Percentiles rank a stretch among this genome's conserved stretches.
These are phyloP conservation scores for Gossypium thurberi DNA, from an alignment of 345 rosid genomes.

Conservation along the genomic window DNA sequence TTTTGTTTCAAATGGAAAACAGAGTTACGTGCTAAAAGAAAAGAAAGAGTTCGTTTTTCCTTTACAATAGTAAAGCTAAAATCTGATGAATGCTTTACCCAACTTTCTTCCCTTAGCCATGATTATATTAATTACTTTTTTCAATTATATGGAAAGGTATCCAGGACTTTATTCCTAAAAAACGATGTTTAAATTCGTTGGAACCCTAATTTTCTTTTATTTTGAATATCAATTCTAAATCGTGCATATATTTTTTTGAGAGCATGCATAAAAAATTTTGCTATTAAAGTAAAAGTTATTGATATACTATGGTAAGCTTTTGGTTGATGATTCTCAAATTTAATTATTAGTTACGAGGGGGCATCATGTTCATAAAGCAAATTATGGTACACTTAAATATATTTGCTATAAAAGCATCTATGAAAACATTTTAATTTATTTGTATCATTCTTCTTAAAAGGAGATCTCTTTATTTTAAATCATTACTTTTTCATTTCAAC, in stretches of 20 bases:
- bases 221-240: too few relatives aligned
- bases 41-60: neutral
- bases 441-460: neutral
- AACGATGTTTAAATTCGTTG: too few relatives aligned
- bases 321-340: neutral
- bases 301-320: neutral
- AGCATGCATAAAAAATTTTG: neutral
- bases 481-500: neutral
- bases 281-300: neutral
- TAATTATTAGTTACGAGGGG: neutral
- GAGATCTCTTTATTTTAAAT: neutral
- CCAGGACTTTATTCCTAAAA: too few relatives aligned
- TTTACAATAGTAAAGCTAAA: neutral
- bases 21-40: neutral
- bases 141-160: too few relatives aligned
- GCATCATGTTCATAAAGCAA: neutral
- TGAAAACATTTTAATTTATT: neutral
- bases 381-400: neutral
- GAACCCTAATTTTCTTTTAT: too few relatives aligned
- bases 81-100: neutral
- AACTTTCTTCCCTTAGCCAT: neutral
- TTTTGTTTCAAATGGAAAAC: neutral
- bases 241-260: too few relatives aligned
- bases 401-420: neutral
- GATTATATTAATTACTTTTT: neutral